Evolutionary conservation across 306 rosid genomes (phyloP), one percentile per base, ranked within the genome.

Genomic region (Ochetophila trinervis): DNA sequence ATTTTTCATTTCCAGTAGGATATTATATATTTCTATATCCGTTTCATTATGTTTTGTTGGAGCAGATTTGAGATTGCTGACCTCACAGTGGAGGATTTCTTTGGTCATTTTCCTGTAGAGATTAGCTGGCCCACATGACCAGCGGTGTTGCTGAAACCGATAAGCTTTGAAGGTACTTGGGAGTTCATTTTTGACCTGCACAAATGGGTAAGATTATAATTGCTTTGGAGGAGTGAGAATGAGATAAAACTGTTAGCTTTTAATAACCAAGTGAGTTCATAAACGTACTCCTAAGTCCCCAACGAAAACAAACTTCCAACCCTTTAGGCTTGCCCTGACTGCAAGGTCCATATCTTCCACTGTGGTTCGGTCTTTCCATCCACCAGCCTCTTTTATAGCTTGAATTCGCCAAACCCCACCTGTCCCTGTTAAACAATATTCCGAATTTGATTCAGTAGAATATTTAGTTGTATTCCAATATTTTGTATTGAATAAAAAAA

Each of bases 301-400:
- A 49, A 66, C 80, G 1, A 76, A 85, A 64, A 82, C 63, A 59
- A 85, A 82, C 76, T 79, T 83, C 87, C 85, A 85, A 36, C 87
- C 85, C 68, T 62, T 44, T 32, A 85, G 76, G 76, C 90, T 85
- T 65, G 85, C 83, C 16, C 85, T 79, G 63, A 85, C 85, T 37
- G 85, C 83, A 49, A 68, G 83, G 65, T 82, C 90, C 87, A 79
- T 85, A 63, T 85, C 83, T 79, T 85, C 87, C 62, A 82, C 90
- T 2, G 82, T 82, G 34, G 85, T 79, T 62, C 86, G 59, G 51
- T 84, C 84, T 78, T 84, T 84, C 88, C 86, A 84, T 66, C 88
- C 88, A 53, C 88, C 88, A 4, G 86, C 88, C 63, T 84, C 84
- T 62, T 66, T 69, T 68, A 78, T 80, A 56, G 88, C 80, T 66